These are phyloP conservation scores for Epichloe glyceriae DNA, from an alignment of 2,329 filamentous ascomycete species.

Conservation along the genomic window DNA sequence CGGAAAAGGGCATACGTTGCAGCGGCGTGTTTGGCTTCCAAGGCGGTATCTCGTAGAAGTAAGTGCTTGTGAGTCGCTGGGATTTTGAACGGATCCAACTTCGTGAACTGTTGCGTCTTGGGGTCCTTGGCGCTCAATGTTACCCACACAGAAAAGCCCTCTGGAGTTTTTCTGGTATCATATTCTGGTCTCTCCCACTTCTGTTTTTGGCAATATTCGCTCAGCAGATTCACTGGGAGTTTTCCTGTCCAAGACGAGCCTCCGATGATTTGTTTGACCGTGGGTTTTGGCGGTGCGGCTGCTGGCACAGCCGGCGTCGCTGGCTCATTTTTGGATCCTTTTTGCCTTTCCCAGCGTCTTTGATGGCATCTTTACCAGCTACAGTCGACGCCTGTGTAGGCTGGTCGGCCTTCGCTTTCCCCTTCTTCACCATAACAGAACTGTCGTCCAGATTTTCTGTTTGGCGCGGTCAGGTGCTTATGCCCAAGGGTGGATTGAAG, in stretches of 20 bases:
- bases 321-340: slow-evolving; percentile 22
- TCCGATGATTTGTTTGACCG: slow-evolving; percentile 72
- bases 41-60: slow-evolving; percentile 60
- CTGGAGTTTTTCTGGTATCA: slow-evolving; percentile 60
- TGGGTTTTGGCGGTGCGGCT: slow-evolving; percentile 42
- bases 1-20: slow-evolving; percentile 85
- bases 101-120: slow-evolving; percentile 69
- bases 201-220: slow-evolving; percentile 90
- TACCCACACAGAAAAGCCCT: slow-evolving; percentile 69
- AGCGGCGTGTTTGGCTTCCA: slow-evolving; percentile 88
- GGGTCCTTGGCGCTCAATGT: slow-evolving; percentile 62
- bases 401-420: slow-evolving; percentile 35
- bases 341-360: slow-evolving; percentile 34
- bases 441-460: background rate
- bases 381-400: slow-evolving; percentile 19
- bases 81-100: slow-evolving; percentile 69
- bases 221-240: slow-evolving; percentile 81
- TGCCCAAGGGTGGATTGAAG: background rate
- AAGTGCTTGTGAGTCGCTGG: slow-evolving; percentile 65
- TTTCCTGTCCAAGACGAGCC: slow-evolving; percentile 97
- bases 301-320: slow-evolving; percentile 20
- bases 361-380: slow-evolving; percentile 46
- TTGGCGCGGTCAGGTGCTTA: background rate
- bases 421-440: slow-evolving; percentile 36
- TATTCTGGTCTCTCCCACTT: slow-evolving; percentile 94